Conservation (phyloP, 257 asterid species). For the Avicennia marina region DNA sequence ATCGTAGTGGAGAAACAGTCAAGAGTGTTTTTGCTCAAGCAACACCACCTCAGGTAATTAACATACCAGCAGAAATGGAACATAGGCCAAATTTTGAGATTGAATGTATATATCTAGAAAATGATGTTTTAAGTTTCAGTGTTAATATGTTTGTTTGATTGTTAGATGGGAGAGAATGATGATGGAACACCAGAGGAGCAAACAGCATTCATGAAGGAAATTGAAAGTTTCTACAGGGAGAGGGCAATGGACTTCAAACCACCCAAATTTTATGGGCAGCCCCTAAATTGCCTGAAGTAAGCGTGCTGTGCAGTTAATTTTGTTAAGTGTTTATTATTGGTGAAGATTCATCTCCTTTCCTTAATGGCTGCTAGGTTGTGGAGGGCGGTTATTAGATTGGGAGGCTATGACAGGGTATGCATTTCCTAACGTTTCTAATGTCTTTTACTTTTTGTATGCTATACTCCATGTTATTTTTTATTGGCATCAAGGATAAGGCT, state of each 20-base stretch:
- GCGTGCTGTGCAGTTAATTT: slow-evolving; percentile 13
- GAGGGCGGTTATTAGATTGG: slow-evolving; percentile 62
- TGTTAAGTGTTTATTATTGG: slow-evolving; percentile 2
- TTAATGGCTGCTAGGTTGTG: slow-evolving; percentile 48
- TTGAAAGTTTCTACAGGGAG: slow-evolving; percentile 48
- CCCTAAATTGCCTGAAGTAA: slow-evolving; percentile 61
- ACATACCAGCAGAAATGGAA: background rate
- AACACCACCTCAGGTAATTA: slow-evolving; percentile 17
- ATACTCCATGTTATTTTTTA: too few relatives aligned
- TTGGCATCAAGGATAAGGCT: background rate
- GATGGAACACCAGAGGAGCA: slow-evolving; percentile 67
- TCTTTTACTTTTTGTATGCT: background rate
- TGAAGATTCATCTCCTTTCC: background rate
- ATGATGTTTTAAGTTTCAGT: background rate
- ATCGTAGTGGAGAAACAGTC: slow-evolving; percentile 26
- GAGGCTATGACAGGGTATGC: slow-evolving; percentile 75
- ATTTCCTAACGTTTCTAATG: background rate
- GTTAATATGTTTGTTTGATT: background rate
- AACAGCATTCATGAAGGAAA: slow-evolving; percentile 49
- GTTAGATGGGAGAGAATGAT: slow-evolving; percentile 43
- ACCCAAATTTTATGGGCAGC: slow-evolving; percentile 64
- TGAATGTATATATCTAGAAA: background rate
- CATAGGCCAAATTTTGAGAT: background rate
- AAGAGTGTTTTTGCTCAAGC: slow-evolving; percentile 22
- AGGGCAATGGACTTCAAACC: slow-evolving; percentile 56